A percentile compares a stretch with the other conserved stretches of the same genome.
Conservation (phyloP, 2,329 filamentous ascomycete species). For the Calonectria pseudoturangicola region DNA sequence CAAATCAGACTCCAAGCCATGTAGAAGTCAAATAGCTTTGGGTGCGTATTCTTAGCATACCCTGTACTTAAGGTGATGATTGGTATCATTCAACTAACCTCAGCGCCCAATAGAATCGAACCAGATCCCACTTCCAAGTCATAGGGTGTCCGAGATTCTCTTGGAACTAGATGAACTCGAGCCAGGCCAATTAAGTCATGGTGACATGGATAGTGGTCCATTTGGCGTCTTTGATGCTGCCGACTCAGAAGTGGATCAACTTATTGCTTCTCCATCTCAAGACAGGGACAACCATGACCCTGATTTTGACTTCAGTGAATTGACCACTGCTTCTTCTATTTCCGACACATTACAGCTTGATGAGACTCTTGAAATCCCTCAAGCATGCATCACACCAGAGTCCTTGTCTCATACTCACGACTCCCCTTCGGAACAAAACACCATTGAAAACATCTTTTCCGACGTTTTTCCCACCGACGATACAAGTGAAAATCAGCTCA, state of each 20-base stretch:
- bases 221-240: conserved; percentile 31
- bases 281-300: background rate
- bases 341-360: background rate
- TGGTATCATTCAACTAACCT: background rate
- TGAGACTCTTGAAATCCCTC: background rate
- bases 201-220: background rate
- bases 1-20: conserved; percentile 14
- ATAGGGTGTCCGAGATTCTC: conserved; percentile 27
- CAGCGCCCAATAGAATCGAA: conserved; percentile 16
- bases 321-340: background rate
- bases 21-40: conserved; percentile 30
- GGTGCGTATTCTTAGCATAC: background rate
- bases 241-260: background rate
- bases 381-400: background rate
- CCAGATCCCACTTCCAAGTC: conserved; percentile 12
- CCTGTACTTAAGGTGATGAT: background rate
- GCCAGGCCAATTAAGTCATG: background rate
- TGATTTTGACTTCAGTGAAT: background rate
- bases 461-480: background rate
- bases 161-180: conserved; percentile 20
- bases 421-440: background rate
- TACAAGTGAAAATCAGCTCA: background rate
- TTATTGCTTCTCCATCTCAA: background rate
- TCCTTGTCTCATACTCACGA: background rate
- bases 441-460: background rate